phyloP scores from a whole-genome alignment of 805 yeast genomes.

The Metschnikowia cubensis region DNA sequence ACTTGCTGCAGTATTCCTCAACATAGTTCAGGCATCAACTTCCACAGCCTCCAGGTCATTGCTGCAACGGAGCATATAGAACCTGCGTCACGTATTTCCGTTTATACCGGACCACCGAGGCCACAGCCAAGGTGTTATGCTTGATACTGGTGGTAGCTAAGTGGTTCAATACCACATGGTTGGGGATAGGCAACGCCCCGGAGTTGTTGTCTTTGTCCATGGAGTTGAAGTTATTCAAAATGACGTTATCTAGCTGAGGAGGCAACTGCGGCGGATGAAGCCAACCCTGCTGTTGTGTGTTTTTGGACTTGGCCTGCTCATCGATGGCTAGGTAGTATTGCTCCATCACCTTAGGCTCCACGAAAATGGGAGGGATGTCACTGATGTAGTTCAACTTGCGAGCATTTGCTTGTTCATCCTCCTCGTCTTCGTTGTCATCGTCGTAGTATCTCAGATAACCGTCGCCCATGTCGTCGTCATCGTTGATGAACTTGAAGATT shows the following conservation, averaged over 20 bases:
- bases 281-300: constrained; percentile 56
- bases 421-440: constrained; percentile 34
- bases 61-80: constrained; percentile 68
- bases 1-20: no score
- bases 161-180: constrained; percentile 91
- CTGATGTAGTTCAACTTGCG: constrained; percentile 46
- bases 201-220: constrained; percentile 71
- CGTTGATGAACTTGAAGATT: constrained; percentile 57
- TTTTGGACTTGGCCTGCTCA: constrained; percentile 55
- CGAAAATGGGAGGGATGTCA: constrained; percentile 77
- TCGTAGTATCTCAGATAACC: constrained; percentile 77
- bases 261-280: constrained; percentile 95
- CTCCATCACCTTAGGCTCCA: constrained; percentile 84
- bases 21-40: no score
- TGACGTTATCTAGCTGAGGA: constrained; percentile 93
- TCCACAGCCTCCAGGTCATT: background rate
- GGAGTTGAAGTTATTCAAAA: constrained; percentile 65
- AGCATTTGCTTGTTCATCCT: constrained; percentile 3
- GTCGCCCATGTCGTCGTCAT: constrained; percentile 78
- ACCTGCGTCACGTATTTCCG: constrained; percentile 89
- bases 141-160: constrained; percentile 93
- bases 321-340: constrained; percentile 77
- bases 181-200: constrained; percentile 89
- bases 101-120: constrained; percentile 83
- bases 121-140: constrained; percentile 91